Conservation (phyloP, 306 rosid species). For the Medicago arabica region DNA sequence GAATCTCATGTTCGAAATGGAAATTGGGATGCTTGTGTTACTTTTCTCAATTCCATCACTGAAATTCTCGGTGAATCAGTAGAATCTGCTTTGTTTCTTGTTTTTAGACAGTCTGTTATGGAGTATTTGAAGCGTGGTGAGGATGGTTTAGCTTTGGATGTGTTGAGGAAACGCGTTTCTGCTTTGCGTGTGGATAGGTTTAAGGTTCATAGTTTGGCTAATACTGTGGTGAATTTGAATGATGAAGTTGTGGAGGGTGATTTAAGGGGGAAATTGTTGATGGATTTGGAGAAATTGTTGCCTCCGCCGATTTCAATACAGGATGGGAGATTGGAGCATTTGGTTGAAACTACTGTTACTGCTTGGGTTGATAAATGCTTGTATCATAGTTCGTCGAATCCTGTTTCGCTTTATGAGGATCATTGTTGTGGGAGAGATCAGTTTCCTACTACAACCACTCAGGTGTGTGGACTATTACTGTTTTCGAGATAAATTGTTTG, state of each 20-base stretch:
- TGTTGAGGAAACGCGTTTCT: slow-evolving; percentile 68
- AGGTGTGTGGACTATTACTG: slow-evolving; percentile 54
- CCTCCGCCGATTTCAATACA: slow-evolving; percentile 71
- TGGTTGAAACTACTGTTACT: slow-evolving; percentile 70
- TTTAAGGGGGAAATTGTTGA: slow-evolving; percentile 52
- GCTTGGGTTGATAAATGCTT: slow-evolving; percentile 74
- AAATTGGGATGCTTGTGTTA: slow-evolving; percentile 66
- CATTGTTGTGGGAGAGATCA: slow-evolving; percentile 75
- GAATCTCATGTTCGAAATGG: slow-evolving; percentile 66
- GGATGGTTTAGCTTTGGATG: slow-evolving; percentile 63
- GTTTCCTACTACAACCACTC: slow-evolving; percentile 77
- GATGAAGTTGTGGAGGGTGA: slow-evolving; percentile 49
- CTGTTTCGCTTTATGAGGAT: slow-evolving; percentile 74
- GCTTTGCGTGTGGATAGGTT: slow-evolving; percentile 54
- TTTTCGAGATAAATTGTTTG: not conserved
- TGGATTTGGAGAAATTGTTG: slow-evolving; percentile 69
- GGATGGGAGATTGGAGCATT: slow-evolving; percentile 73
- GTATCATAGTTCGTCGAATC: slow-evolving; percentile 64
- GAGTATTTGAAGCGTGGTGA: slow-evolving; percentile 70
- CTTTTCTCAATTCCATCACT: slow-evolving; percentile 52
- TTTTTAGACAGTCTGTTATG: slow-evolving; percentile 64
- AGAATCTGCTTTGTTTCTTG: slow-evolving; percentile 71
- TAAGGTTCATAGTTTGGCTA: slow-evolving; percentile 68
- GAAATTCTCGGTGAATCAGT: slow-evolving; percentile 63
- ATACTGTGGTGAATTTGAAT: slow-evolving; percentile 51